Evolutionary conservation across 257 asterid genomes (phyloP).

Genomic region (Primulina huaijiensis): DNA sequence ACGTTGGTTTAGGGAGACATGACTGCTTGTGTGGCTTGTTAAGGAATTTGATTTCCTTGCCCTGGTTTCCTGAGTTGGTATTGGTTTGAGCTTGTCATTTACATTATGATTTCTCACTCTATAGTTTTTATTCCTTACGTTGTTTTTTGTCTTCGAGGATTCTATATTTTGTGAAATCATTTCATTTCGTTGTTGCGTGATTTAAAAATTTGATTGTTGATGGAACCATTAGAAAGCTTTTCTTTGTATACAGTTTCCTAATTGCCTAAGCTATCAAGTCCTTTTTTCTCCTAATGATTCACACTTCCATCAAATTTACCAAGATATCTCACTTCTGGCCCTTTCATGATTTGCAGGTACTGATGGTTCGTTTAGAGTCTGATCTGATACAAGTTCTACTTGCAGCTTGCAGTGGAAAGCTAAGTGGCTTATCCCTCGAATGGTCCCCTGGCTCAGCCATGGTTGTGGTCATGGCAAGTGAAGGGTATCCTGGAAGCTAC

Average conservation of each 20-base stretch:
- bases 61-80: too few relatives aligned
- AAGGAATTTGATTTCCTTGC: too few relatives aligned
- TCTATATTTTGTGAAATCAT: too few relatives aligned
- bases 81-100: too few relatives aligned
- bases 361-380: constrained; percentile 89
- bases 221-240: neutral
- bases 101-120: too few relatives aligned
- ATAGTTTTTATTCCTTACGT: too few relatives aligned
- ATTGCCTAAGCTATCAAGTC: neutral
- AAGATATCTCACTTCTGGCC: neutral
- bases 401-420: constrained; percentile 78
- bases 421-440: constrained; percentile 48
- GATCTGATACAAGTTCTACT: constrained; percentile 73
- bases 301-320: neutral
- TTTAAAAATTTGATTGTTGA: neutral
- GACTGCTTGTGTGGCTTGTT: too few relatives aligned
- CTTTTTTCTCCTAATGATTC: neutral
- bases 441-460: constrained; percentile 92
- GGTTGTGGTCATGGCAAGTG: constrained; percentile 96
- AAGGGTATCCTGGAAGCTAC: constrained; percentile 90
- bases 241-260: too few relatives aligned
- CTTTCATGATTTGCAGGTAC: constrained; percentile 42
- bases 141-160: too few relatives aligned
- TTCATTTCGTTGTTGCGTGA: neutral
- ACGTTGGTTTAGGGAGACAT: too few relatives aligned